A percentile compares a stretch with the other conserved stretches of the same genome.
Conservation (phyloP, 768 basidiomycete species). For the Termitomyces eurrhizus region DNA sequence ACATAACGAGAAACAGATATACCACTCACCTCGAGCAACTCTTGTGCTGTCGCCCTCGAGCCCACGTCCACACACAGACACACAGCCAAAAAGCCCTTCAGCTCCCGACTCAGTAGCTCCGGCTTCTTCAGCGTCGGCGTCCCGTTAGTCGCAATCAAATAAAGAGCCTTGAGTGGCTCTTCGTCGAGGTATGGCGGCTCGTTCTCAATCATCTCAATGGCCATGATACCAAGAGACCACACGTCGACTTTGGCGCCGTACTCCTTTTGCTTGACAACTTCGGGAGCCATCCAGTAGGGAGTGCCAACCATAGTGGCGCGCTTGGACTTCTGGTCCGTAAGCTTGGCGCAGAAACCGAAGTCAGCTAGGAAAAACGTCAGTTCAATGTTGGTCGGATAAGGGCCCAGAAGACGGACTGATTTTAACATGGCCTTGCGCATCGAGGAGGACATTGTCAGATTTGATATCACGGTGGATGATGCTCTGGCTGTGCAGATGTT, state of each 20-base stretch:
- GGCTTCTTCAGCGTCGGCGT: slow-evolving; percentile 98
- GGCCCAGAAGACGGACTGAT: slow-evolving; percentile 72
- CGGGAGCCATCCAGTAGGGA: slow-evolving; percentile 99
- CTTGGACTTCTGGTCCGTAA: slow-evolving; percentile 95
- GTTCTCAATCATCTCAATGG: slow-evolving; percentile 98
- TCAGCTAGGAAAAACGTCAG: slow-evolving; percentile 55
- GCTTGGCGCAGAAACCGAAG: slow-evolving; percentile 95
- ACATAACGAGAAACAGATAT: slow-evolving; percentile 1
- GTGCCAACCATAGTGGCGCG: slow-evolving; percentile 99
- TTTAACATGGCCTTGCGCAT: slow-evolving; percentile 90
- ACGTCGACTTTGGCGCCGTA: slow-evolving; percentile 97
- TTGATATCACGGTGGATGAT: slow-evolving; percentile 99
- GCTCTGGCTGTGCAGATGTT: slow-evolving; percentile 88
- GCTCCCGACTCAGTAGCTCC: slow-evolving; percentile 83
- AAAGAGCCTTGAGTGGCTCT: slow-evolving; percentile 90
- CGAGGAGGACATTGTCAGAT: slow-evolving; percentile 92
- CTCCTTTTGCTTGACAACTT: slow-evolving; percentile 95
- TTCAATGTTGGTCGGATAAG: not conserved
- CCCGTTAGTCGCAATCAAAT: slow-evolving; percentile 96
- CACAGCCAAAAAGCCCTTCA: slow-evolving; percentile 97
- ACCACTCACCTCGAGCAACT: slow-evolving; percentile 76
- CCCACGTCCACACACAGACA: slow-evolving; percentile 96
- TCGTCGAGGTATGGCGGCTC: slow-evolving; percentile 96
- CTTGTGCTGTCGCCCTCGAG: slow-evolving; percentile 86
- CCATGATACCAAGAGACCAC: slow-evolving; percentile 97